phyloP scores from a whole-genome alignment of 1,139 yeast species.

The Pichia norvegensis region DNA sequence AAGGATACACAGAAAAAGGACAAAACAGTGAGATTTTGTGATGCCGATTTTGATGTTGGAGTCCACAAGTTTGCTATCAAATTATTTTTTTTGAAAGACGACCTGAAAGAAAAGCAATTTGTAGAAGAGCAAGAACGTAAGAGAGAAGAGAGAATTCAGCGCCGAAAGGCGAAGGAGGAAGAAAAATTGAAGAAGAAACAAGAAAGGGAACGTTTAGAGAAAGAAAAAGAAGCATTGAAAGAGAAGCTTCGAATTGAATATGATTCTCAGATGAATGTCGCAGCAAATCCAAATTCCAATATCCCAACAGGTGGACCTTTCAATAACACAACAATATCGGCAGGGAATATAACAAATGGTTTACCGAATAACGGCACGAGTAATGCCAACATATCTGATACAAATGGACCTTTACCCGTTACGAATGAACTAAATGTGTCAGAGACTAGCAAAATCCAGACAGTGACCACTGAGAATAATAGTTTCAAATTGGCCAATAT shows the following conservation, averaged over 20 bases:
- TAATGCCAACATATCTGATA: too few species aligned
- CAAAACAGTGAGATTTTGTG: slow-evolving; percentile 82
- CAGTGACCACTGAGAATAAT: neutral
- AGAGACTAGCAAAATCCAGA: neutral
- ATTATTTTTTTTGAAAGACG: slow-evolving; percentile 77
- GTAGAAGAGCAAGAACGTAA: slow-evolving; percentile 32
- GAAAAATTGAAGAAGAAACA: slow-evolving; percentile 9
- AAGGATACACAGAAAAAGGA: slow-evolving; percentile 41
- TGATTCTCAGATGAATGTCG: neutral
- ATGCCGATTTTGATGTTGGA: slow-evolving; percentile 63
- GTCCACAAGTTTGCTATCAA: slow-evolving; percentile 78
- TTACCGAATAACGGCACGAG: too few species aligned
- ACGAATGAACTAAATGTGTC: too few species aligned
- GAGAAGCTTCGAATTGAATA: slow-evolving; percentile 1
- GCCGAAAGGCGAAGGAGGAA: slow-evolving; percentile 16
- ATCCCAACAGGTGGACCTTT: too few species aligned
- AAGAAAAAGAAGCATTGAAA: slow-evolving; percentile 4
- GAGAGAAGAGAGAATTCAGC: slow-evolving; percentile 25
- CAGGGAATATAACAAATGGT: too few species aligned
- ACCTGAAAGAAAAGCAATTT: slow-evolving; percentile 34
- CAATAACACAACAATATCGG: too few species aligned
- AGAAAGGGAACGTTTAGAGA: slow-evolving; percentile 9
- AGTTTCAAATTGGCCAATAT: neutral
- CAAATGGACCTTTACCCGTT: too few species aligned
- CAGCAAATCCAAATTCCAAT: neutral